Percentiles rank a stretch among this genome's conserved stretches.
phyloP scores from a whole-genome alignment of 345 rosid species.

The Turnera subulata region DNA sequence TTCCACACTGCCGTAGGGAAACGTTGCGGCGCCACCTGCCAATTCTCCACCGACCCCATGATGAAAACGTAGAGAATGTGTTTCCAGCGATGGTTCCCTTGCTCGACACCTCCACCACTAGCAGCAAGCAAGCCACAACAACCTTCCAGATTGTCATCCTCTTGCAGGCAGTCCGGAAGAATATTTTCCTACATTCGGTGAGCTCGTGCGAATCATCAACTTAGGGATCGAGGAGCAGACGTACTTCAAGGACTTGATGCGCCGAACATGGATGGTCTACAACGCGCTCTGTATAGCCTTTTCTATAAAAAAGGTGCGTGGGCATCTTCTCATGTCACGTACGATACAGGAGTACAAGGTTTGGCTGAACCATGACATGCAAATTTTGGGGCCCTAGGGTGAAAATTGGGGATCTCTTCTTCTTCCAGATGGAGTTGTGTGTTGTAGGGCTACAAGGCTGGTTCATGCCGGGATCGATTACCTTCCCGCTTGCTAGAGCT shows the following conservation, averaged over 20 bases:
- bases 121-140: too few species aligned
- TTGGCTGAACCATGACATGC: conserved; percentile 77
- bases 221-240: conserved; percentile 49
- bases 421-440: conserved; percentile 72
- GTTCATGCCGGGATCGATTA: conserved; percentile 87
- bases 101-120: conserved; percentile 10
- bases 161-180: conserved; percentile 21
- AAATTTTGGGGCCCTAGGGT: conserved; percentile 67
- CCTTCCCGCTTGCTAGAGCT: conserved; percentile 52
- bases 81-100: conserved; percentile 57
- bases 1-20: too few species aligned
- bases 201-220: conserved; percentile 75
- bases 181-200: conserved; percentile 44
- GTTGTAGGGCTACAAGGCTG: conserved; percentile 82
- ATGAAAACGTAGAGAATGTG: neutral
- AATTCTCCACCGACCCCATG: conserved; percentile 33
- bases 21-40: conserved; percentile 31
- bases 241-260: conserved; percentile 53
- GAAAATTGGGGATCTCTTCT: conserved; percentile 64
- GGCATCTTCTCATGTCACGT: conserved; percentile 29
- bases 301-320: conserved; percentile 25
- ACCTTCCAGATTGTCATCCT: conserved; percentile 18
- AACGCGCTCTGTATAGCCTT: conserved; percentile 53
- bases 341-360: conserved; percentile 53
- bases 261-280: conserved; percentile 61